Conservation (phyloP, 2,329 filamentous ascomycete species). For the Colletotrichum eleusines region DNA sequence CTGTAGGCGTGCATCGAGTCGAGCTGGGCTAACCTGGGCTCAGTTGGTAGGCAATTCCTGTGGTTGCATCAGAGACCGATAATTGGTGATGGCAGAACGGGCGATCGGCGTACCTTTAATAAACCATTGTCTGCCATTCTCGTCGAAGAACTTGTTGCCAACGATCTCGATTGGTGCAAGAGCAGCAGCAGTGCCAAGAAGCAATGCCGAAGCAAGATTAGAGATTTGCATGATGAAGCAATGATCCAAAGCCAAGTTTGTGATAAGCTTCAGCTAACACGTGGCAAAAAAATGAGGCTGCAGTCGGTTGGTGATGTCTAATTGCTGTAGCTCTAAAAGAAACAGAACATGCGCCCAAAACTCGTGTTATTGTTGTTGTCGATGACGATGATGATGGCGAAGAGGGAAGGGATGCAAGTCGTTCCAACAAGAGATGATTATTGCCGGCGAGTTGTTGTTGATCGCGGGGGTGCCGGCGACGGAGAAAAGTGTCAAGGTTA, state of each 20-base stretch:
- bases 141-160: conserved; percentile 88
- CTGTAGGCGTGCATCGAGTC: conserved; percentile 10
- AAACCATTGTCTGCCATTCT: conserved; percentile 84
- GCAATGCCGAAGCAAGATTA: conserved; percentile 50
- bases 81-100: background rate
- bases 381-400: background rate
- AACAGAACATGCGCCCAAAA: background rate
- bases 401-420: background rate
- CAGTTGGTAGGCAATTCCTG: conserved; percentile 80
- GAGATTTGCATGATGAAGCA: conserved; percentile 53
- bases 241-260: conserved; percentile 2
- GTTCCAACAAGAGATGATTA: background rate
- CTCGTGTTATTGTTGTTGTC: background rate
- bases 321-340: conserved; percentile 18
- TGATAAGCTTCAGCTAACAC: conserved; percentile 17
- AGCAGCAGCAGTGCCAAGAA: conserved; percentile 54
- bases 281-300: background rate
- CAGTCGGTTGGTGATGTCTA: conserved; percentile 14
- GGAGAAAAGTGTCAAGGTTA: background rate
- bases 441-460: background rate
- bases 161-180: conserved; percentile 66
- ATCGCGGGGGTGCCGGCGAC: background rate
- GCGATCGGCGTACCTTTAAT: conserved; percentile 73
- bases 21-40: conserved; percentile 52
- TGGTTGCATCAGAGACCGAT: conserved; percentile 26